Evolutionary conservation across 371 early-diverging fungal genomes (phyloP).

Genomic region (Nematocida parisii): DNA sequence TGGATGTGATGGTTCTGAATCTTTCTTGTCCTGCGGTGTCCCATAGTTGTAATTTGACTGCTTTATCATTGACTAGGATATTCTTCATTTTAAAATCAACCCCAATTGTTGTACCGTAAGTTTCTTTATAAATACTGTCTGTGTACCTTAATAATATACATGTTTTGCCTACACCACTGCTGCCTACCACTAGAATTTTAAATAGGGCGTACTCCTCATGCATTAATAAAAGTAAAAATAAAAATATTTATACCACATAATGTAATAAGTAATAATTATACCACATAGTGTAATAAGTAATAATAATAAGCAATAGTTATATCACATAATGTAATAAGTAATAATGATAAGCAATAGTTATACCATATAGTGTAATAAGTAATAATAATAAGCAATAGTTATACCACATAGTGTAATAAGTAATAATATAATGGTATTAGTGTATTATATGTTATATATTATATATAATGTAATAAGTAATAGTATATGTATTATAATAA

Average conservation of each 20-base stretch:
- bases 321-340: too few species aligned
- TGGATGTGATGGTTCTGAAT: constrained; percentile 94
- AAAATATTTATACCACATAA: not conserved
- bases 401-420: too few species aligned
- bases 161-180: constrained; percentile 95
- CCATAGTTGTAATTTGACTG: constrained; percentile 94
- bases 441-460: constrained; percentile 17
- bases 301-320: not conserved
- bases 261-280: too few species aligned
- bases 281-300: not conserved
- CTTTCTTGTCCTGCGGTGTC: constrained; percentile 99
- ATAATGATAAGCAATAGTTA: too few species aligned
- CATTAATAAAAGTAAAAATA: constrained; percentile 43
- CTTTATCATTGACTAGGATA: constrained; percentile 79
- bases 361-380: too few species aligned
- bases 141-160: constrained; percentile 87
- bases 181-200: constrained; percentile 93
- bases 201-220: constrained; percentile 75
- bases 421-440: too few species aligned
- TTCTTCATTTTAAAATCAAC: constrained; percentile 99
- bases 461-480: too few species aligned
- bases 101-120: constrained; percentile 95
- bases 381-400: not conserved
- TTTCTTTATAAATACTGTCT: constrained; percentile 89
- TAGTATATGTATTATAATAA: too few species aligned